phyloP scores from a whole-genome alignment of 768 basidiomycete species.

The Russula olivacea region DNA sequence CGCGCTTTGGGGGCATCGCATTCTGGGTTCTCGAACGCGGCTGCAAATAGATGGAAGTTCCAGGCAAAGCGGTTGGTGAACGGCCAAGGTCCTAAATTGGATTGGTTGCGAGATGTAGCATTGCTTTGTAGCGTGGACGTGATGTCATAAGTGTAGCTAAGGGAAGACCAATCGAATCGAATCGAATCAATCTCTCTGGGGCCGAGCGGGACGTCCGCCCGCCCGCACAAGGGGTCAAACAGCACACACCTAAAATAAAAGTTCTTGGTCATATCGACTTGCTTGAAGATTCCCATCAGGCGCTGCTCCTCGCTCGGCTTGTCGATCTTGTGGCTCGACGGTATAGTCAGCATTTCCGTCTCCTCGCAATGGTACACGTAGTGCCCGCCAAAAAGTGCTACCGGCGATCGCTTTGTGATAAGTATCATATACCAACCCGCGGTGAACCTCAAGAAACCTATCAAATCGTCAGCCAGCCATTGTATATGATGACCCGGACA shows the following conservation, averaged over 20 bases:
- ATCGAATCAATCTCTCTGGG: background rate
- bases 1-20: slow-evolving; percentile 46
- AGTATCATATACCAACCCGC: slow-evolving; percentile 95
- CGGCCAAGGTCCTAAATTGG: slow-evolving; percentile 45
- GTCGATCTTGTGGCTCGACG: slow-evolving; percentile 76
- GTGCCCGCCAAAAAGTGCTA: slow-evolving; percentile 91
- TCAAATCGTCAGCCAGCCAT: background rate
- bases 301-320: slow-evolving; percentile 86
- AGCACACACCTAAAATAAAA: slow-evolving; percentile 85
- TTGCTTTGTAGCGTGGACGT: slow-evolving; percentile 96
- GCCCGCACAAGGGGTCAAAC: background rate
- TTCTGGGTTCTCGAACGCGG: slow-evolving; percentile 49
- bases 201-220: background rate
- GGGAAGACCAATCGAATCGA: background rate
- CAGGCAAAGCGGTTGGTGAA: slow-evolving; percentile 90
- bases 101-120: slow-evolving; percentile 52
- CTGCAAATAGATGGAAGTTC: slow-evolving; percentile 84
- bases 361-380: slow-evolving; percentile 95
- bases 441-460: slow-evolving; percentile 91
- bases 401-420: slow-evolving; percentile 84
- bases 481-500: background rate
- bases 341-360: slow-evolving; percentile 76
- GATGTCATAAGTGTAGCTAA: slow-evolving; percentile 91
- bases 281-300: slow-evolving; percentile 85
- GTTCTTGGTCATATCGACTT: slow-evolving; percentile 98